Conservation (phyloP, 768 basidiomycete species). For the Lyophyllum semitale region DNA sequence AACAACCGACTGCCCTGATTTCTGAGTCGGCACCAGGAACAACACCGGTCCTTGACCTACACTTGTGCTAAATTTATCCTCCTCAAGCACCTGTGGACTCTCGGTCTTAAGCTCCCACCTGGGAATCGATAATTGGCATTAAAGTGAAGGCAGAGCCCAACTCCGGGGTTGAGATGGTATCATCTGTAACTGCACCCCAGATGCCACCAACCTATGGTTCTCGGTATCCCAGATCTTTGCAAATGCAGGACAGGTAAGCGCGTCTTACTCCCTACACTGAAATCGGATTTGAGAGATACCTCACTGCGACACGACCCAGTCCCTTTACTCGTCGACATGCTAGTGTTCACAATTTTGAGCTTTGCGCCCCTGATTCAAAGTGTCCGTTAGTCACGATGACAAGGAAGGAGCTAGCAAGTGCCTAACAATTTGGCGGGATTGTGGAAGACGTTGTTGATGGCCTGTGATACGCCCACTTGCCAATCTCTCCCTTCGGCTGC, state of each 20-base stretch:
- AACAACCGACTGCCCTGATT: too few species aligned
- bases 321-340: constrained; percentile 29
- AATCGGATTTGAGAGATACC: constrained; percentile 24
- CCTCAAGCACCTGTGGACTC: too few species aligned
- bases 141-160: not conserved
- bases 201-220: constrained; percentile 41
- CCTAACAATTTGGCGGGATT: constrained; percentile 39
- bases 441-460: constrained; percentile 48
- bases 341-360: constrained; percentile 43
- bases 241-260: not conserved
- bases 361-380: constrained; percentile 37
- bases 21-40: too few species aligned
- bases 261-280: not conserved
- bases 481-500: constrained; percentile 29
- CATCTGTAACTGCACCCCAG: constrained; percentile 44
- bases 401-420: not conserved
- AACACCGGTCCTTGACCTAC: too few species aligned
- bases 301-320: constrained; percentile 39
- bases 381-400: not conserved
- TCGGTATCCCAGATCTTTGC: constrained; percentile 42
- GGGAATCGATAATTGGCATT: not conserved
- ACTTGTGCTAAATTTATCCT: too few species aligned
- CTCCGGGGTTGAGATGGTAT: constrained; percentile 21
- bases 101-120: too few species aligned
- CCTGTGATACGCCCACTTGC: constrained; percentile 42